Base-by-base conservation (phyloP, 805 yeast species). In the Limtongia smithiae region DNA sequence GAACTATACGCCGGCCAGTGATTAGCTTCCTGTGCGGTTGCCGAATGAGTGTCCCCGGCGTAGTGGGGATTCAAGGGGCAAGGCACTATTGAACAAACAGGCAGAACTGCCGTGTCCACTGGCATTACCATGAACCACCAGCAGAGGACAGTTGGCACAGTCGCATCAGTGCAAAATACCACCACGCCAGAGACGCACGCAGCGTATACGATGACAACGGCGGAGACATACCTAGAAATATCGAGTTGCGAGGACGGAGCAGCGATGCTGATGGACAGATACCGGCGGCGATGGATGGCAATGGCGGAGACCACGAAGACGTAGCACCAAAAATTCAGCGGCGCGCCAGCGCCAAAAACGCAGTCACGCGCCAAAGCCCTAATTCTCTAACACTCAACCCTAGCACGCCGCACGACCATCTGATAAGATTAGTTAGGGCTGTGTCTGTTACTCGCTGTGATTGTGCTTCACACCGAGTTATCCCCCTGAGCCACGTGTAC, bases 1-100 rank as follows among this genome's bases (percentile, higher is more conserved):
- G n/a, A n/a, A n/a, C n/a, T n/a, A n/a, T n/a, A n/a, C n/a, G n/a
- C n/a, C 11, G 21, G 37, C 21, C 9, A 17, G 6, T 33, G 11
- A 11, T 11, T 33, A 33, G 37, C 8, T 6, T 9, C 9, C 28
- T 9, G 9, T 9, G 28, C 9, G 9, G 28, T 7, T 25, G 48
- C 55, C 38, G 9, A 25, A 31, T 50, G 55, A 50, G 55, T 50
- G 55, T 50, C 55, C 55, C 41, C 41, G 51, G 17, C 9, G 17
- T 4, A 9, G 22, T 34, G 38, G 46, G 55, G 55, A 50, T 46
- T 50, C 55, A 50, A 33, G 21, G 46, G 46, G 55, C 55, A 28
- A 25, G n/a, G 35, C 15, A 39, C 8, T 36, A 9, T 25, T 25
- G 28, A 25, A 7, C 9, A 7, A 25, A 6, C 28, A 25, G 24